Evolutionary conservation across 1,284 basidiomycete genomes (phyloP).

Genomic region (Xerocomus alliaceus): DNA sequence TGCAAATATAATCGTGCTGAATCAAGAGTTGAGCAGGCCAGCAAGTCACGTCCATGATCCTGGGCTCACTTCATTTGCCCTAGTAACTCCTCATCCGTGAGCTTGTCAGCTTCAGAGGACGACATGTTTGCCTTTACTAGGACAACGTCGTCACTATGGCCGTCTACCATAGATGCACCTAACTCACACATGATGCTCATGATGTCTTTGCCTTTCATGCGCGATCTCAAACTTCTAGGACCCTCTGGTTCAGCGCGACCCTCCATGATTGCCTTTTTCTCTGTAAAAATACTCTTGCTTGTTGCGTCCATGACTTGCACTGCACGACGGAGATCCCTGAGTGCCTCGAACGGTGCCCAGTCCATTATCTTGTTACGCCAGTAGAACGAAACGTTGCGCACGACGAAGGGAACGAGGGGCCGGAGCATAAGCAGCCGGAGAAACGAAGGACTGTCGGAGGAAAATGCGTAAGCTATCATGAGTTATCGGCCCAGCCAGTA

Average conservation of each 20-base stretch:
- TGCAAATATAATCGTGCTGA: conserved; percentile 47
- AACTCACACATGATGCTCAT: conserved; percentile 57
- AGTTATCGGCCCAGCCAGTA: not conserved
- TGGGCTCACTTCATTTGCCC: conserved; percentile 42
- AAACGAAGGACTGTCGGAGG: conserved; percentile 48
- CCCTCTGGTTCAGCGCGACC: conserved; percentile 28
- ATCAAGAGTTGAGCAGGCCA: not conserved
- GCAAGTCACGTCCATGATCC: not conserved
- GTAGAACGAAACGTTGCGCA: conserved; percentile 49
- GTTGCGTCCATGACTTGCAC: conserved; percentile 56
- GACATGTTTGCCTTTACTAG: conserved; percentile 41
- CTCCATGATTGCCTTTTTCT: conserved; percentile 44
- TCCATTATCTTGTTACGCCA: conserved; percentile 56
- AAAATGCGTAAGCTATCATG: not conserved
- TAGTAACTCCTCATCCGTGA: conserved; percentile 43
- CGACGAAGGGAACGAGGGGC: conserved; percentile 55
- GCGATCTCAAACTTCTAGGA: conserved; percentile 13
- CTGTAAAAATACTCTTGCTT: conserved; percentile 48
- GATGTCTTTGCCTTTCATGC: conserved; percentile 50
- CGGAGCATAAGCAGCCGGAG: conserved; percentile 54
- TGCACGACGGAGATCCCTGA: conserved; percentile 53
- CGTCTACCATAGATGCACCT: not conserved
- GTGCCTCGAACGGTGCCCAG: conserved; percentile 47
- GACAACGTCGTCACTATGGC: not conserved
- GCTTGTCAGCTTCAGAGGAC: conserved; percentile 36